These are phyloP conservation scores for Rhododendron griersonianum DNA, from an alignment of 148 eudicot genomes.

Conservation along the genomic window DNA sequence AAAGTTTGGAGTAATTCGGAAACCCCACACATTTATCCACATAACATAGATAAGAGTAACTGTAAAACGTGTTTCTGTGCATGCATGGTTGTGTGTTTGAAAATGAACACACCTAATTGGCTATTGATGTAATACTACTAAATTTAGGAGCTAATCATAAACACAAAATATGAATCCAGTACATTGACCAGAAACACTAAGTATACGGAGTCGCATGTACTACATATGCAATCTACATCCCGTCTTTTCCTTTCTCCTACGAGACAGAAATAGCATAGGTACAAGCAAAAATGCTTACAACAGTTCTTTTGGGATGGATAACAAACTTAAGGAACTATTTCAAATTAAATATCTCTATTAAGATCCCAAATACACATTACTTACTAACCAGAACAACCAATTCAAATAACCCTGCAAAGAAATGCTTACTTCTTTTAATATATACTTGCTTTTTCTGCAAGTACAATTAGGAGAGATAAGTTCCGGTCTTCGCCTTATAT, in stretches of 20 bases:
- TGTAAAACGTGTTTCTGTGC: neutral
- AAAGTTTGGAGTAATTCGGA: neutral
- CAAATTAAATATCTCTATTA: neutral
- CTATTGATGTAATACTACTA: neutral
- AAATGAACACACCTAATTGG: neutral
- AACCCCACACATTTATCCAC: neutral
- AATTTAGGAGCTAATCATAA: neutral
- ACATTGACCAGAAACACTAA: neutral
- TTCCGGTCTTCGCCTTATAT: neutral
- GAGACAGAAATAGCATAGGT: neutral
- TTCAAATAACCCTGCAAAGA: neutral
- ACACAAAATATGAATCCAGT: neutral
- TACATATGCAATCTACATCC: neutral
- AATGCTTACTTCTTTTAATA: neutral
- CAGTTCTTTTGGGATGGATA: neutral
- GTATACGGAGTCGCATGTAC: neutral
- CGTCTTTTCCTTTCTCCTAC: neutral
- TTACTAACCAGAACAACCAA: neutral
- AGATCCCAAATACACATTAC: slow-evolving; percentile 1
- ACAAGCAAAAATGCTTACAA: neutral
- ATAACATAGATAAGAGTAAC: neutral
- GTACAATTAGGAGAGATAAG: neutral
- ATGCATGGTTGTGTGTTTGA: neutral
- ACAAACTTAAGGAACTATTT: neutral
- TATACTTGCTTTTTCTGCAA: neutral